phyloP scores from a whole-genome alignment of 2,329 filamentous ascomycete species.

The Paramyrothecium sp. region DNA sequence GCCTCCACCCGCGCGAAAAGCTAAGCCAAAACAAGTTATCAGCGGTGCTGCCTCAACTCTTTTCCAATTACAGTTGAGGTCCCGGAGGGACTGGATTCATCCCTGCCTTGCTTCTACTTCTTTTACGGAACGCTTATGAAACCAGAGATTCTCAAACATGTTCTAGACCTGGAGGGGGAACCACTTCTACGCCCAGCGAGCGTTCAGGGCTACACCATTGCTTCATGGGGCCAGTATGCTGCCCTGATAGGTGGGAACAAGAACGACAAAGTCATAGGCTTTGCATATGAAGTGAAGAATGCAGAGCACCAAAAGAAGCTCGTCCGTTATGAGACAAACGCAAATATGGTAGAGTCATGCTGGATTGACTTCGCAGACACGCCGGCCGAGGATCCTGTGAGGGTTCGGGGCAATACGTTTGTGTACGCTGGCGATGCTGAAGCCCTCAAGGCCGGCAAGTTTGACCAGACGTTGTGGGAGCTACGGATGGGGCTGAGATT shows the following conservation, averaged over 20 bases:
- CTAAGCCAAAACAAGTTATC: no score
- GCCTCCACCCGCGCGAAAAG: no score
- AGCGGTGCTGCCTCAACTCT: no score
- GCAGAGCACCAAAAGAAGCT: background rate
- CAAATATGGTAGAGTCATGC: background rate
- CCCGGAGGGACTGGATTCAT: no score
- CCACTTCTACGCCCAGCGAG: background rate
- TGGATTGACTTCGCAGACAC: background rate
- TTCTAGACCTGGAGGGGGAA: background rate
- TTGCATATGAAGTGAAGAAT: background rate
- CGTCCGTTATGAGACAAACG: background rate
- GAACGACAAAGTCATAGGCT: background rate
- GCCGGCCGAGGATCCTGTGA: background rate
- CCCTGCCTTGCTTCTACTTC: background rate
- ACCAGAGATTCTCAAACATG: background rate
- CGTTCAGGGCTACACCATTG: background rate
- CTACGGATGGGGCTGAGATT: background rate
- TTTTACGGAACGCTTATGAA: background rate
- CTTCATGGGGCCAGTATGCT: background rate
- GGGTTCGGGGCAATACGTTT: background rate
- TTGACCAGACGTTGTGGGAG: background rate
- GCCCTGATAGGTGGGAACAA: background rate
- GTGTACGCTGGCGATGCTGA: background rate
- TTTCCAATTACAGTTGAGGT: no score
- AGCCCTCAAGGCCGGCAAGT: background rate